These are phyloP conservation scores for Trichoderma erinaceum DNA, from an alignment of 495 filamentous ascomycete genomes.

Conservation along the genomic window DNA sequence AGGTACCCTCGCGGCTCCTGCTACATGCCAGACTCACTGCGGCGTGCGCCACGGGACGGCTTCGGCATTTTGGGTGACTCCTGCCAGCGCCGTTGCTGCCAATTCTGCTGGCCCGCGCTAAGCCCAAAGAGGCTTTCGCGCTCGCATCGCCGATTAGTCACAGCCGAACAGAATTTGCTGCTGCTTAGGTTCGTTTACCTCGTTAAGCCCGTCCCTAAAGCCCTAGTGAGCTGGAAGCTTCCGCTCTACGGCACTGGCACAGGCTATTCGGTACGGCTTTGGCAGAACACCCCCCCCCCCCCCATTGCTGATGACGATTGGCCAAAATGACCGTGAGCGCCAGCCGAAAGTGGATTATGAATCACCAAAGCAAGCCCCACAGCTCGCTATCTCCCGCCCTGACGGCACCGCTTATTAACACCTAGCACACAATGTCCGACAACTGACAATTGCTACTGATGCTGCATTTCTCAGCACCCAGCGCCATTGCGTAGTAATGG, in stretches of 20 bases:
- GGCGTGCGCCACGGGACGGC: conserved; percentile 5
- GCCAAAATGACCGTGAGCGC: neutral
- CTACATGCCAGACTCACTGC: neutral
- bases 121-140: neutral
- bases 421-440: conserved; percentile 6
- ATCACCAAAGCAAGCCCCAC: neutral
- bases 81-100: neutral
- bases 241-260: neutral
- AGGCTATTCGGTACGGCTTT: neutral
- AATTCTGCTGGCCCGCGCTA: neutral
- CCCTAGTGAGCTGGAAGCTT: conserved; percentile 5
- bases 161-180: neutral
- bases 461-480: conserved; percentile 1
- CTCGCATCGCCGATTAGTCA: conserved; percentile 9
- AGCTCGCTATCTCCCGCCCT: neutral
- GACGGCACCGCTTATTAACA: neutral
- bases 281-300: neutral
- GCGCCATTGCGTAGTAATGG: neutral
- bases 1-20: neutral
- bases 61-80: conserved; percentile 12
- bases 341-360: conserved; percentile 12
- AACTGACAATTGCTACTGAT: neutral
- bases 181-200: neutral
- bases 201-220: too few species aligned
- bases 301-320: neutral